Percentiles rank a stretch among this genome's conserved stretches.
phyloP scores from a whole-genome alignment of 2,329 filamentous ascomycete species.

The Pestalotiopsis fici region DNA sequence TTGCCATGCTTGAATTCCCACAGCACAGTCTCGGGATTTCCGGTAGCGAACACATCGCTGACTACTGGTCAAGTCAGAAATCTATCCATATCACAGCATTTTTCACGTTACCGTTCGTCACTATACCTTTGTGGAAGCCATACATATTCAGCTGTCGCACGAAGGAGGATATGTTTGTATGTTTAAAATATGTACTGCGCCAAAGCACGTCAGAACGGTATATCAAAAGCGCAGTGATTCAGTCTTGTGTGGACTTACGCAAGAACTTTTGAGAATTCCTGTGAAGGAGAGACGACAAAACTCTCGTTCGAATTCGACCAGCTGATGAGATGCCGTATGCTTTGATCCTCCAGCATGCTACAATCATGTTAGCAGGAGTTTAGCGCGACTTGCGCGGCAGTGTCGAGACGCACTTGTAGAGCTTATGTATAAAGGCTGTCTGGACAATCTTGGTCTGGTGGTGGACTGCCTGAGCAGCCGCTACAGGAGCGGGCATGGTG shows the following conservation, averaged over 20 bases:
- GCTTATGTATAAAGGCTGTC: slow-evolving; percentile 97
- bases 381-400: neutral
- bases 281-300: slow-evolving; percentile 97
- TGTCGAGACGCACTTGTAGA: slow-evolving; percentile 79
- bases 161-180: slow-evolving; percentile 98
- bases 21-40: slow-evolving; percentile 86
- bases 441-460: slow-evolving; percentile 98
- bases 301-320: slow-evolving; percentile 95
- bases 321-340: slow-evolving; percentile 92
- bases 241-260: slow-evolving; percentile 61
- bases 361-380: slow-evolving; percentile 18
- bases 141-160: slow-evolving; percentile 99
- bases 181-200: slow-evolving; percentile 93
- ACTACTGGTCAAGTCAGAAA: slow-evolving; percentile 55
- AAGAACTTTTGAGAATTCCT: slow-evolving; percentile 96
- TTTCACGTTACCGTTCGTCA: neutral
- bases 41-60: slow-evolving; percentile 97
- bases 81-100: neutral
- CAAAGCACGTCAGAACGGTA: slow-evolving; percentile 9
- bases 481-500: slow-evolving; percentile 52
- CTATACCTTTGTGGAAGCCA: slow-evolving; percentile 92
- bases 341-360: slow-evolving; percentile 95
- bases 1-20: slow-evolving; percentile 99
- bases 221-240: slow-evolving; percentile 8
- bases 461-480: slow-evolving; percentile 75